Evolutionary conservation across 2,329 filamentous ascomycete genomes (phyloP).

Genomic region (Fusarium pseudoanthophilum): DNA sequence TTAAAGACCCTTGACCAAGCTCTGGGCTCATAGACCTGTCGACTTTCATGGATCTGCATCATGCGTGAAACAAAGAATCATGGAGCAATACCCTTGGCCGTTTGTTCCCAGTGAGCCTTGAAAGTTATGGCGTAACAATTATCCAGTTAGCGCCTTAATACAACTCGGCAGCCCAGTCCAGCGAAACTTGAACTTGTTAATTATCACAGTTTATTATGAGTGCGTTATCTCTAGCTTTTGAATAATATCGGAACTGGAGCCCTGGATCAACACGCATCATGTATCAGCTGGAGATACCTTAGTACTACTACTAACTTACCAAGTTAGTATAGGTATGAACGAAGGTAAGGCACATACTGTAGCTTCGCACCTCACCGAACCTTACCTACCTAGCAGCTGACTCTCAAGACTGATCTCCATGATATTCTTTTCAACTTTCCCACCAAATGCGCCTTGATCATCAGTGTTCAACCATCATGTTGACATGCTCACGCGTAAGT

Average conservation of each 20-base stretch:
- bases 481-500: constrained; percentile 26
- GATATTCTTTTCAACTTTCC: not conserved
- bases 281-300: not conserved
- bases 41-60: constrained; percentile 18
- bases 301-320: too few relatives aligned
- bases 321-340: not conserved
- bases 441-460: constrained; percentile 18
- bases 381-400: constrained; percentile 26
- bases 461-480: constrained; percentile 4
- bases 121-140: not conserved
- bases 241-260: not conserved
- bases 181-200: not conserved
- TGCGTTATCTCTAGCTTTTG: not conserved
- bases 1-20: not conserved
- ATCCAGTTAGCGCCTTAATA: not conserved
- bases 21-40: constrained; percentile 28
- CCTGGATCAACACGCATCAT: not conserved
- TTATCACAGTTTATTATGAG: not conserved
- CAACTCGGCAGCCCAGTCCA: not conserved
- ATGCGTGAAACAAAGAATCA: constrained; percentile 3
- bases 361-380: not conserved
- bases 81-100: not conserved
- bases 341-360: not conserved
- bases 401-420: constrained; percentile 16
- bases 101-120: constrained; percentile 1